Evolutionary conservation across 1,284 basidiomycete species (phyloP).

Genomic region (Heterobasidion occidentale): DNA sequence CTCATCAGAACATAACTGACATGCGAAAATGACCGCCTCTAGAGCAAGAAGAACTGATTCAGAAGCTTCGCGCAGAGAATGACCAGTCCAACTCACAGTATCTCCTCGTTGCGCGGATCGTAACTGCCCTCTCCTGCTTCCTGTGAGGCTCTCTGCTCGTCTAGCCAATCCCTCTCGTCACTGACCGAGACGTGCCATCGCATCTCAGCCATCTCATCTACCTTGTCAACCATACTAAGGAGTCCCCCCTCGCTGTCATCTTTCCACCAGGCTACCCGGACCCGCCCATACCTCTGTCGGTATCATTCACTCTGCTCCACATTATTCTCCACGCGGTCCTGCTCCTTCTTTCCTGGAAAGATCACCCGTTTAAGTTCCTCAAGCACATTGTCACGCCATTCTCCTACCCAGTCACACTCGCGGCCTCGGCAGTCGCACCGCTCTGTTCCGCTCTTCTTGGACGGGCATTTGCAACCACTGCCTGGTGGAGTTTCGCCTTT

Average conservation of each 20-base stretch:
- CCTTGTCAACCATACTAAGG: background rate
- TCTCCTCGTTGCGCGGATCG: constrained; percentile 24
- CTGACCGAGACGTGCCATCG: background rate
- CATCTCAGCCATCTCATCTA: background rate
- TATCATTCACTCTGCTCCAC: constrained; percentile 1
- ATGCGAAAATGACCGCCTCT: background rate
- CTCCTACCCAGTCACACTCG: constrained; percentile 34
- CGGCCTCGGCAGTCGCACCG: constrained; percentile 37
- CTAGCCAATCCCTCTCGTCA: background rate
- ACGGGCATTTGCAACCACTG: constrained; percentile 38
- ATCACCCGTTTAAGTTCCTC: background rate
- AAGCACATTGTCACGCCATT: constrained; percentile 19
- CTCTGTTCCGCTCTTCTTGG: constrained; percentile 35
- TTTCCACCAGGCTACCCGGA: background rate
- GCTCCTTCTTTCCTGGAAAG: constrained; percentile 20
- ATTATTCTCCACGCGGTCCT: constrained; percentile 33
- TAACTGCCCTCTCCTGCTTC: constrained; percentile 33
- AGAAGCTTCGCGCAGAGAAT: constrained; percentile 31
- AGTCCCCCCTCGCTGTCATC: background rate
- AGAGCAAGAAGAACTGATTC: constrained; percentile 50
- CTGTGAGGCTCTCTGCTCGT: constrained; percentile 28
- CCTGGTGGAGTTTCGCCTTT: constrained; percentile 45
- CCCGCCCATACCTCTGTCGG: background rate
- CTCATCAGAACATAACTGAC: no score
- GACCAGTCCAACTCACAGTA: constrained; percentile 29